phyloP scores from a whole-genome alignment of 2,329 filamentous ascomycete genomes.

The Ceratocystis cubensis region DNA sequence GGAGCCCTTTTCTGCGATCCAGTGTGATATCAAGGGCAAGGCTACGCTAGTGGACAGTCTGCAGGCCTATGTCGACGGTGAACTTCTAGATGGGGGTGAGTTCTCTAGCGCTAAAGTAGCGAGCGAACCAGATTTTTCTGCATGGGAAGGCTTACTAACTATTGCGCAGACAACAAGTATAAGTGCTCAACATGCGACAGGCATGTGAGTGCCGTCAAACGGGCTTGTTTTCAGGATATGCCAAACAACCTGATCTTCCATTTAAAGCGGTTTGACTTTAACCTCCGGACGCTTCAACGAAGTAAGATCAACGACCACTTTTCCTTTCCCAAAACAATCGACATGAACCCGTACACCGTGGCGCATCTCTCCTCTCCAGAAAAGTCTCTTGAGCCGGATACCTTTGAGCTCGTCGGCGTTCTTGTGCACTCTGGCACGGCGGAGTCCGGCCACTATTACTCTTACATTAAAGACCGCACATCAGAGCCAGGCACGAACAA shows the following conservation, averaged over 20 bases:
- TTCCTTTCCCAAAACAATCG: conserved; percentile 67
- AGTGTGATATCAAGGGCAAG: conserved; percentile 94
- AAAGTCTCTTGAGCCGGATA: conserved; percentile 48
- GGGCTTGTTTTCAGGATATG: conserved; percentile 82
- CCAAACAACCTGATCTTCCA: conserved; percentile 94
- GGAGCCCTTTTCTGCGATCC: conserved; percentile 87
- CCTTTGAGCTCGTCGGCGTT: conserved; percentile 89
- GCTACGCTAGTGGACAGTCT: conserved; percentile 71
- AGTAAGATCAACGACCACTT: conserved; percentile 96
- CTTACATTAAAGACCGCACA: conserved; percentile 75
- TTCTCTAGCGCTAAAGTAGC: conserved; percentile 10
- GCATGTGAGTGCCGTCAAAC: conserved; percentile 86
- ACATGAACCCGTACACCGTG: conserved; percentile 85
- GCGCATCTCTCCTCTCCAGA: conserved; percentile 59
- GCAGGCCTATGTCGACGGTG: conserved; percentile 88
- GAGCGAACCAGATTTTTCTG: neutral
- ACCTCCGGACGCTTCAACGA: conserved; percentile 60
- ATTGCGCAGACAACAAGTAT: conserved; percentile 73
- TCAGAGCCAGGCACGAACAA: conserved; percentile 34
- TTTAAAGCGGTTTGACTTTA: conserved; percentile 77
- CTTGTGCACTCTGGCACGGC: conserved; percentile 87
- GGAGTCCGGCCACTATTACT: conserved; percentile 94
- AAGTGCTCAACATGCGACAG: conserved; percentile 83
- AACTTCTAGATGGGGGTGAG: conserved; percentile 81
- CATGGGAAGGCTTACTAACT: conserved; percentile 23